Evolutionary conservation across 2,329 filamentous ascomycete genomes (phyloP).

Genomic region (Rhynchosporium agropyri): DNA sequence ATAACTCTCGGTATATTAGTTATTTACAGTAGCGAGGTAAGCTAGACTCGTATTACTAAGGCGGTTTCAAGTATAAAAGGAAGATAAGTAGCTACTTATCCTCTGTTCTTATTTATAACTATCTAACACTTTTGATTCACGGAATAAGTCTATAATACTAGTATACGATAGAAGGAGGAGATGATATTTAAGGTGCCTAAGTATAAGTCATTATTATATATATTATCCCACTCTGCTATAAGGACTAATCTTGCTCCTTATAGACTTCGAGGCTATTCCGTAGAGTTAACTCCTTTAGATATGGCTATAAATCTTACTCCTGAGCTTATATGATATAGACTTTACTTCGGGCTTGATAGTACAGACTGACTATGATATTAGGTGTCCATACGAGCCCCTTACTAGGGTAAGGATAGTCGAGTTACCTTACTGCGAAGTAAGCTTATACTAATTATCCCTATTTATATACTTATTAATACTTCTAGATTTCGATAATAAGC

Average conservation of each 20-base stretch:
- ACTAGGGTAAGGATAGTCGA: slow-evolving; percentile 8
- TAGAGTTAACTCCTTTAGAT: slow-evolving; percentile 4
- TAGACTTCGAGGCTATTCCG: not conserved
- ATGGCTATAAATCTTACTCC: not conserved
- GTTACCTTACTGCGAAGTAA: slow-evolving; percentile 7
- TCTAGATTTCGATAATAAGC: slow-evolving; percentile 8
- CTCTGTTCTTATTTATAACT: too few species aligned
- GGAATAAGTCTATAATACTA: too few species aligned
- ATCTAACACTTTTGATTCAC: too few species aligned
- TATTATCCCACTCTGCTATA: slow-evolving; percentile 1
- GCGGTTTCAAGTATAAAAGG: not conserved
- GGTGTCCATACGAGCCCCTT: slow-evolving; percentile 10
- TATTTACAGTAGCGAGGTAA: slow-evolving; percentile 6
- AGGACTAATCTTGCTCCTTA: slow-evolving; percentile 8
- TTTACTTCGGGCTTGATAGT: slow-evolving; percentile 4
- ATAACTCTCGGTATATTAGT: slow-evolving; percentile 3
- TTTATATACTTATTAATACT: not conserved
- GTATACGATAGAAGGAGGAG: too few species aligned
- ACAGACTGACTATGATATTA: slow-evolving; percentile 7
- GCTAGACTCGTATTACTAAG: not conserved
- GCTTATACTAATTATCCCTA: slow-evolving; percentile 1
- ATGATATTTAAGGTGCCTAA: not conserved
- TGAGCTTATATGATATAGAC: slow-evolving; percentile 4
- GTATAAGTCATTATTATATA: slow-evolving; percentile 11
- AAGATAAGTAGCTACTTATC: not conserved